Conservation (phyloP, 192 early-diverging fungal species). For the Backusella luteola region DNA sequence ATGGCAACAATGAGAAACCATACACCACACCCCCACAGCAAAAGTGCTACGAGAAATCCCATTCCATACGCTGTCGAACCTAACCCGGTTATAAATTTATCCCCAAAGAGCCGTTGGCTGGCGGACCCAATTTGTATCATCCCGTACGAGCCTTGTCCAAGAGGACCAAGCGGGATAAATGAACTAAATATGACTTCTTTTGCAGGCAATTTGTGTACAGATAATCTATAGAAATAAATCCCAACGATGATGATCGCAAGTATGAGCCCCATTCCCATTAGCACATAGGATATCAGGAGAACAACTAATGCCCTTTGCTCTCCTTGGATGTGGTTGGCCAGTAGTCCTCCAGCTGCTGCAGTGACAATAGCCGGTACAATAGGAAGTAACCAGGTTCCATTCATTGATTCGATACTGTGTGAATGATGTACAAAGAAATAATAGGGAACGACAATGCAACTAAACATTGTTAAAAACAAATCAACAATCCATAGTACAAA, state of each 20-base stretch:
- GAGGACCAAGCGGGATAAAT: conserved; percentile 51
- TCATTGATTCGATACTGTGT: conserved; percentile 42
- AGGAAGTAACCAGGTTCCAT: conserved; percentile 46
- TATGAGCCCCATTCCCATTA: conserved; percentile 47
- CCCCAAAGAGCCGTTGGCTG: background rate
- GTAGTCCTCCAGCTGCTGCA: conserved; percentile 38
- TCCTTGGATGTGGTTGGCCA: conserved; percentile 29
- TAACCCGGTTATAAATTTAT: conserved; percentile 4
- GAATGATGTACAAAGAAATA: conserved; percentile 41
- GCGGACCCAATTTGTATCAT: conserved; percentile 46
- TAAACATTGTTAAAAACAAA: conserved; percentile 37
- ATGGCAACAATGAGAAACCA: conserved; percentile 27
- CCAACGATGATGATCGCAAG: conserved; percentile 40
- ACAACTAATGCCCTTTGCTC: conserved; percentile 24
- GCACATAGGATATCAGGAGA: conserved; percentile 40
- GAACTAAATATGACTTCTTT: conserved; percentile 46
- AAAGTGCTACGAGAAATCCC: background rate
- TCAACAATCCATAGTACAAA: conserved; percentile 45
- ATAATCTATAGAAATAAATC: conserved; percentile 44
- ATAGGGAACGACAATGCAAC: conserved; percentile 41
- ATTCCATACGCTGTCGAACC: background rate
- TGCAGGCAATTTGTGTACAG: conserved; percentile 39
- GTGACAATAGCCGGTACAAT: conserved; percentile 52
- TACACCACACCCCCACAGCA: conserved; percentile 5
- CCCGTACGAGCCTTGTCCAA: conserved; percentile 40